These are phyloP conservation scores for Penicillium brasilianum DNA, from an alignment of 2,329 filamentous ascomycete genomes.

Conservation along the genomic window DNA sequence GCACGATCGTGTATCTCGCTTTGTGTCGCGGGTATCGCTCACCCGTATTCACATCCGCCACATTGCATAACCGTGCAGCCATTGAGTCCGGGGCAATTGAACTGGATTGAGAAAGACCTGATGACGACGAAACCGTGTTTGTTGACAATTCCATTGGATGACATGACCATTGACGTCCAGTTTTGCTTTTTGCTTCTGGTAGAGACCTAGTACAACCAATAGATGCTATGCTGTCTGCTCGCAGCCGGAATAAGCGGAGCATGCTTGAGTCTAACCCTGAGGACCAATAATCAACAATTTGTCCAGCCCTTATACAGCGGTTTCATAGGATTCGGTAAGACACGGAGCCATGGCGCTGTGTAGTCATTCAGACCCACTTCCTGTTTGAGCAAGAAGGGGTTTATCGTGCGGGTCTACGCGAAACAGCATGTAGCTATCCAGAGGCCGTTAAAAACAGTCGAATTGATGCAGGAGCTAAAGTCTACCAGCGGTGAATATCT, in stretches of 20 bases:
- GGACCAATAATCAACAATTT: background rate
- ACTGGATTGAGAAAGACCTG: background rate
- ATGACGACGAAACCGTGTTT: background rate
- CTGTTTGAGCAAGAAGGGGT: background rate
- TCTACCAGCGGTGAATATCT: constrained; percentile 1
- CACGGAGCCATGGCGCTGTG: background rate
- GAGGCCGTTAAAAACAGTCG: background rate
- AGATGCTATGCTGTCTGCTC: background rate
- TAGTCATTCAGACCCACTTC: background rate
- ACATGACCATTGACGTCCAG: background rate
- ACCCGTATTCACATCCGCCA: constrained; percentile 1
- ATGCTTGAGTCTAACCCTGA: too few species aligned
- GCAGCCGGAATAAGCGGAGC: background rate
- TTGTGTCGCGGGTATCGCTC: background rate
- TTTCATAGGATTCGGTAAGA: background rate
- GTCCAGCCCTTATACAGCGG: background rate
- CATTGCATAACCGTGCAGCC: constrained; percentile 4
- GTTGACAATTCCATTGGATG: background rate
- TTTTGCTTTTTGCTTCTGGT: background rate
- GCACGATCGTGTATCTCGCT: background rate
- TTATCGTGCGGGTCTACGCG: background rate
- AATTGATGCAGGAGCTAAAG: background rate
- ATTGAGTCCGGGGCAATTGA: background rate
- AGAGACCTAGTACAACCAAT: background rate
- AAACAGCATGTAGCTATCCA: background rate